Evolutionary conservation across 306 rosid species (phyloP), one percentile per base, ranked within the genome.

Genomic region (Fragaria vesca): DNA sequence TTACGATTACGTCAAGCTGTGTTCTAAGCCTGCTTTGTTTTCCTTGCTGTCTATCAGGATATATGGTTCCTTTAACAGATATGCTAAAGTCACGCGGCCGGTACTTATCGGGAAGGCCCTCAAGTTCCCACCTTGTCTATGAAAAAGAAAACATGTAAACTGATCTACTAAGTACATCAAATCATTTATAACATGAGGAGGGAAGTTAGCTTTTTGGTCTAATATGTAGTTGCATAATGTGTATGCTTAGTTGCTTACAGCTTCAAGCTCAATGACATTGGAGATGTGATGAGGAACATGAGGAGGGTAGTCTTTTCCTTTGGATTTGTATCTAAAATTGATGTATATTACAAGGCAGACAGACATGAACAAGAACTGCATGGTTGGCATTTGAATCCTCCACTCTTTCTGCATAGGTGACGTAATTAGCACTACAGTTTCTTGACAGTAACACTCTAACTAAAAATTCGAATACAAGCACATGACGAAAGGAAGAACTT

Each of bases 281-380:
- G 80, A 67, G 79, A 87, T 50, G 58, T 80, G 55, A 48, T 62
- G 82, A 81, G 91, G 93, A 69, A 87, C 74, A 32, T 84, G 32
- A 81, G 76, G 69, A 47, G 90, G 91, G 57, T 82, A 86, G 67
- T 81, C 82, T 81, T 84, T 83, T 13, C 88, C 87, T 42, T 68
- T 80, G 20, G 90, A 82, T 83, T 87, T 89, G 81, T 80, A 55
- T 61, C 30, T 76, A 50, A 85, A 52, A 51, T 58, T 84, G 3
- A 85, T 72, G 71, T 82, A 82, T 36, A 83, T 52, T 6, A 57
- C 46, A 82, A 89, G 83, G 16, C 69, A 55, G 42, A 81, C 17
- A 42, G 55, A 74, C 48, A 85, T 38, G 80, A 85, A 86, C 69
- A 89, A 69, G 69, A 76, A 43, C 34, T 89, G 72, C 24, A 87